These are phyloP conservation scores for Staphylotrichum tortipilum DNA, from an alignment of 495 filamentous ascomycete species.

Conservation along the genomic window DNA sequence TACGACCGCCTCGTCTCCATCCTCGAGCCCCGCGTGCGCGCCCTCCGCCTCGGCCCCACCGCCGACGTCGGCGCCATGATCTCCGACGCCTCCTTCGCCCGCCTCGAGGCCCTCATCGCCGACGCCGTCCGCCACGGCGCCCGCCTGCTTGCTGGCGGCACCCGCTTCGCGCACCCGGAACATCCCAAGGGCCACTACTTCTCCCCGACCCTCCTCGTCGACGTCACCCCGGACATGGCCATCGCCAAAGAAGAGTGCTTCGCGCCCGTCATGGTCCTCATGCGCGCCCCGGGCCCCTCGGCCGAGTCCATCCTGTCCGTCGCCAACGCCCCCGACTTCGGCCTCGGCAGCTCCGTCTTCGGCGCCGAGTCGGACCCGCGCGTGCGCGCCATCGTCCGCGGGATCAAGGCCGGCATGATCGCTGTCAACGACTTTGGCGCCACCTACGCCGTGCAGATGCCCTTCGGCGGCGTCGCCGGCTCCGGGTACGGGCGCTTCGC, in stretches of 20 bases:
- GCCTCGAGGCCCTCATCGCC: constrained; percentile 60
- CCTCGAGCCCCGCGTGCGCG: constrained; percentile 61
- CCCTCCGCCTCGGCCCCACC: constrained; percentile 54
- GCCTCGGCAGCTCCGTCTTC: constrained; percentile 77
- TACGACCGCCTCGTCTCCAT: constrained; percentile 65
- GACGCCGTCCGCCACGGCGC: constrained; percentile 75
- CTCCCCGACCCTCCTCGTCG: constrained; percentile 75
- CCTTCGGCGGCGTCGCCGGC: constrained; percentile 81
- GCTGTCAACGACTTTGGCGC: constrained; percentile 89
- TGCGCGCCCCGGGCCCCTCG: constrained; percentile 49
- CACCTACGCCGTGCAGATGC: constrained; percentile 85
- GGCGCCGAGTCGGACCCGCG: constrained; percentile 45
- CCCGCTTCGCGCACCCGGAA: constrained; percentile 55
- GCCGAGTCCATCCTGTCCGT: constrained; percentile 56
- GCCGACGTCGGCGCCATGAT: constrained; percentile 87
- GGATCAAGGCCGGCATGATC: constrained; percentile 79
- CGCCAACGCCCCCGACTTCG: constrained; percentile 70
- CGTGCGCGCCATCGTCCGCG: constrained; percentile 45
- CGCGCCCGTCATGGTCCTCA: constrained; percentile 77
- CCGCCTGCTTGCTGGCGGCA: constrained; percentile 73
- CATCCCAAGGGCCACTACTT: constrained; percentile 84
- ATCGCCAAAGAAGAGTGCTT: constrained; percentile 90
- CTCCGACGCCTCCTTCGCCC: constrained; percentile 60
- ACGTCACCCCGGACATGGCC: constrained; percentile 69
- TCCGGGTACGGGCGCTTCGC: constrained; percentile 92